These are phyloP conservation scores for Vigna nakashimae DNA, from an alignment of 306 rosid genomes.

Conservation along the genomic window DNA sequence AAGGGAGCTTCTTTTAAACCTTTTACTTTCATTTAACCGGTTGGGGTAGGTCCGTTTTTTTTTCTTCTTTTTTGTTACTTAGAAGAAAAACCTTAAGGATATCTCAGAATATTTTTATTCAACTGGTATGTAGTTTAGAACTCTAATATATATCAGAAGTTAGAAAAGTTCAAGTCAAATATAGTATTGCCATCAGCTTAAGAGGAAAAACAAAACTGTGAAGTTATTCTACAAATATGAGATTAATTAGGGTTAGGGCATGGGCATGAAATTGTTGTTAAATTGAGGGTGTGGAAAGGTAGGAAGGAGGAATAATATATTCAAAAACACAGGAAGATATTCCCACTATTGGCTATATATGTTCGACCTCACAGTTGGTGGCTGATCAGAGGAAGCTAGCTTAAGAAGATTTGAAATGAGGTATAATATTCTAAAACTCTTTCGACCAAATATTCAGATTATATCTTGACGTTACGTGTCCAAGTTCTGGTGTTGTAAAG, in stretches of 20 bases:
- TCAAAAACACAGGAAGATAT: slow-evolving; percentile 25
- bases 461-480: slow-evolving; percentile 19
- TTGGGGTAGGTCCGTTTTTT: not conserved
- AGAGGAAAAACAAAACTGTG: not conserved
- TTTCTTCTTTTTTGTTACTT: not conserved
- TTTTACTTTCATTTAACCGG: not conserved
- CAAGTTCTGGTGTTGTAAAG: not conserved
- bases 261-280: not conserved
- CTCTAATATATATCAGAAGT: not conserved
- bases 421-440: slow-evolving; percentile 40
- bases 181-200: not conserved
- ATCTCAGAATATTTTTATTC: not conserved
- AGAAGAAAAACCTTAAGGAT: not conserved
- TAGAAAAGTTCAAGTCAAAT: not conserved
- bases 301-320: slow-evolving; percentile 37
- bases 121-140: not conserved
- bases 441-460: slow-evolving; percentile 41
- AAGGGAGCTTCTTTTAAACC: slow-evolving; percentile 23
- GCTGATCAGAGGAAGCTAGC: slow-evolving; percentile 5
- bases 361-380: slow-evolving; percentile 27
- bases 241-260: slow-evolving; percentile 1
- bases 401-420: slow-evolving; percentile 41
- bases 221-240: not conserved
- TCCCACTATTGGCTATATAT: slow-evolving; percentile 34
- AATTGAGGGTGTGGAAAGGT: not conserved